Evolutionary conservation across 192 early-diverging fungal genomes (phyloP).

Genomic region (Nowakowskiella sp.): DNA sequence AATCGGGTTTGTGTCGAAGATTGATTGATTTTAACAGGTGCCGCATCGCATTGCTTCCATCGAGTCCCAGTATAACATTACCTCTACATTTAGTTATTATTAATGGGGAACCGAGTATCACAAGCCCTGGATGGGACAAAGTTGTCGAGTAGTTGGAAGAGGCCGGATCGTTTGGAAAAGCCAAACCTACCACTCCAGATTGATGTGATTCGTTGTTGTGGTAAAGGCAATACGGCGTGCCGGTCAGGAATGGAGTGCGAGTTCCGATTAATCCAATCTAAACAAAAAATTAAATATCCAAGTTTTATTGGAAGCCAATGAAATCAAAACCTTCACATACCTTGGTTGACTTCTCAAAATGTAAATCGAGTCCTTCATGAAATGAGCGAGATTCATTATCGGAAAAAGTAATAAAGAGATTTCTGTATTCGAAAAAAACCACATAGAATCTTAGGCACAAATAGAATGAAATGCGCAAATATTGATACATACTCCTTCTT

Average conservation of each 20-base stretch:
- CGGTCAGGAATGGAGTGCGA: conserved; percentile 29
- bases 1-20: background rate
- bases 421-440: no score
- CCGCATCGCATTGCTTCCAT: conserved; percentile 18
- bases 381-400: conserved; percentile 29
- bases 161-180: background rate
- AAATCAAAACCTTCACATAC: background rate
- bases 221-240: conserved; percentile 24
- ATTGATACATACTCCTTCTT: no score
- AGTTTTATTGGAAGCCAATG: background rate
- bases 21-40: conserved; percentile 11
- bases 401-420: conserved; percentile 7
- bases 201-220: conserved; percentile 17
- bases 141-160: background rate
- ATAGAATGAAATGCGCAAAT: no score
- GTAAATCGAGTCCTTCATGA: conserved; percentile 6
- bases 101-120: conserved; percentile 4
- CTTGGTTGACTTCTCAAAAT: conserved; percentile 16
- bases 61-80: conserved; percentile 27
- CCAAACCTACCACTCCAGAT: conserved; percentile 21
- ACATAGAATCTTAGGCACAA: no score
- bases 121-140: conserved; percentile 3
- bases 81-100: conserved; percentile 17
- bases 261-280: conserved; percentile 24
- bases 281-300: no score